Base-by-base conservation (phyloP, 2,329 filamentous ascomycete genomes). In the Botrytis porri region DNA sequence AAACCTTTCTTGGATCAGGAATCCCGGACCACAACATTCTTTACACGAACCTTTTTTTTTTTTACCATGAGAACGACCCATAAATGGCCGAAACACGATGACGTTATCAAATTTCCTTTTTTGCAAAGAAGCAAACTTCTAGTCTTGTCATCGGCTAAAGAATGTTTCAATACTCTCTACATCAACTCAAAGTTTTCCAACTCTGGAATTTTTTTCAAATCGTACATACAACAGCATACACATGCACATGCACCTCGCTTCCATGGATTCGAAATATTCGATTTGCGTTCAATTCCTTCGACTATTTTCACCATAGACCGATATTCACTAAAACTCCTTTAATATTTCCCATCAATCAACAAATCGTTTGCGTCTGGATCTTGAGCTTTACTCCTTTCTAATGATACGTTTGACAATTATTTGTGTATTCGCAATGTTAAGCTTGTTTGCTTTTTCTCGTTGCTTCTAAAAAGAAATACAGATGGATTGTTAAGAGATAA, bases 1-100 rank as follows among this genome's bases (percentile, higher is more conserved):
- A 63, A 74, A 71, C 48, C 43, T 71, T 77, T 79, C 77, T 79
- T 79, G 78, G 78, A 79, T 80, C 78, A 76, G 77, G 78, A 76
- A 80, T 79, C 76, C 78, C 77, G 75, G 75, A 75, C 77, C 75
- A 57, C 76, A 76, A 76, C 75, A 43, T 35, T 54, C 73, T 64
- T 73, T 69, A 74, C 75, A 75, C 32, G 69, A 74, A 67, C 75
- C 74, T 69, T 69, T 60, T 59, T 41, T 41, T 69, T 69, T 45
- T 35, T 43, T n/a, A 70, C 54, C 43, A 61, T 45, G 54, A 70
- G 29, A 35, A 70, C 43, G 29, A 57, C 65, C 48, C n/a, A 25
- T 41, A 10, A 37, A 29, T 69, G 67, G 43, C 54, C 67, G 39
- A 61, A 35, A 70, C 54, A 43, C 43, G n/a, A 70, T 22, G 39